Percentiles rank a stretch among this genome's conserved stretches.
Evolutionary conservation across 225 moss, liverwort and hornwort species (phyloP).

Genomic region (Thuidium tamariscinum): DNA sequence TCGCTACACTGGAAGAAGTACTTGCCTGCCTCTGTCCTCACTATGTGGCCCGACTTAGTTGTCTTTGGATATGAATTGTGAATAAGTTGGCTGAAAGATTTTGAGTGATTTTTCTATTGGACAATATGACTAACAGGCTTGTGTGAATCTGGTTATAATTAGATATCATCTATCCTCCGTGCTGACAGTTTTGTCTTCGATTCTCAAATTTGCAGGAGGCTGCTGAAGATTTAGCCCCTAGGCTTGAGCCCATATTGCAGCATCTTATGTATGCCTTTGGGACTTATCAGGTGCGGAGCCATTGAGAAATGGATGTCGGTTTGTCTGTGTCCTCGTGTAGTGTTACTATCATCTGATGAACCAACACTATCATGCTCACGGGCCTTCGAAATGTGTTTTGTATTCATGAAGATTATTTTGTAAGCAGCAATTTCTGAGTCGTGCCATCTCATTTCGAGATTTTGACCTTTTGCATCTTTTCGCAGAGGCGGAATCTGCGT

Average conservation of each 20-base stretch:
- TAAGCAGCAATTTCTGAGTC: background rate
- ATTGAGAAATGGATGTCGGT: background rate
- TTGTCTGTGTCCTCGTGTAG: background rate
- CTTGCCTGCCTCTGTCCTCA: background rate
- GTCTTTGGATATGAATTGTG: background rate
- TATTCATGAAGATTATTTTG: background rate
- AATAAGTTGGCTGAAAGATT: background rate
- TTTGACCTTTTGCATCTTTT: background rate
- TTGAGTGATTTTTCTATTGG: background rate
- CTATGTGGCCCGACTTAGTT: background rate
- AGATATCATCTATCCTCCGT: background rate
- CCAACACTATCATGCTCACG: background rate
- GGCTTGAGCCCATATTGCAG: constrained; percentile 82
- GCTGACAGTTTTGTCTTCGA: background rate
- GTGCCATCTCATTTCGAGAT: background rate
- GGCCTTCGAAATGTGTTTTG: background rate
- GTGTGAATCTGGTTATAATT: background rate
- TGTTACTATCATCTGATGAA: background rate
- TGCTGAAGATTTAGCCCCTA: constrained; percentile 90
- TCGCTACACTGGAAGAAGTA: constrained; percentile 97
- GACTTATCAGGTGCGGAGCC: constrained; percentile 71
- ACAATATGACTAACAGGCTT: background rate
- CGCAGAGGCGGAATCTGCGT: constrained; percentile 85
- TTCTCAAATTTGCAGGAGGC: constrained; percentile 58
- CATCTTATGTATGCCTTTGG: constrained; percentile 99